Conservation (phyloP, 139 green algal genomes). For the Desmodesmus armatus region DNA sequence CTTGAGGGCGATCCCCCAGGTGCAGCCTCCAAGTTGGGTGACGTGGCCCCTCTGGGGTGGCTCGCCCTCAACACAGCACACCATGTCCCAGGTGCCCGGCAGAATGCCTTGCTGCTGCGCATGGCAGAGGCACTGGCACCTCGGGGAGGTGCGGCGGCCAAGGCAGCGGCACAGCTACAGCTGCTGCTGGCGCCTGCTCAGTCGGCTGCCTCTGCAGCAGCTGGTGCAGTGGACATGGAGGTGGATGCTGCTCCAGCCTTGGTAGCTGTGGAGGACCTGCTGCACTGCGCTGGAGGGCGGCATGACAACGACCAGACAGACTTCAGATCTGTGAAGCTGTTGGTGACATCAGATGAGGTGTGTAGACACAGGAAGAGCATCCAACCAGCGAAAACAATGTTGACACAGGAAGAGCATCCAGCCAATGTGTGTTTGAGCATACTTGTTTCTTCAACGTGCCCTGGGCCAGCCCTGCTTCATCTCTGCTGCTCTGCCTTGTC, state of each 20-base stretch:
- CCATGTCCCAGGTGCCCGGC: not conserved
- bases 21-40: not conserved
- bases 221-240: not conserved
- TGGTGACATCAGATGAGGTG: slow-evolving; percentile 57
- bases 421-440: no score
- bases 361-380: not conserved
- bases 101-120: slow-evolving; percentile 12
- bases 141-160: slow-evolving; percentile 17
- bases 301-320: slow-evolving; percentile 63
- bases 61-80: slow-evolving; percentile 41
- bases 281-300: slow-evolving; percentile 43
- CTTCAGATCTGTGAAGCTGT: slow-evolving; percentile 56
- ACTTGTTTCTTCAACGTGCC: no score
- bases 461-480: not conserved
- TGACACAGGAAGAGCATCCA: no score
- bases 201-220: not conserved
- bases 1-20: not conserved
- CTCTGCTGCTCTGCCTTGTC: not conserved
- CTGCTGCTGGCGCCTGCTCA: slow-evolving; percentile 46
- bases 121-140: not conserved
- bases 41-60: slow-evolving; percentile 49
- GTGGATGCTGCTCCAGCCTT: not conserved
- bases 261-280: slow-evolving; percentile 52
- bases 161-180: slow-evolving; percentile 32
- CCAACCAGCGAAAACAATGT: not conserved